Conservation (phyloP, 352 stramenopile genomes). For the Phytophthora agathidicida region DNA sequence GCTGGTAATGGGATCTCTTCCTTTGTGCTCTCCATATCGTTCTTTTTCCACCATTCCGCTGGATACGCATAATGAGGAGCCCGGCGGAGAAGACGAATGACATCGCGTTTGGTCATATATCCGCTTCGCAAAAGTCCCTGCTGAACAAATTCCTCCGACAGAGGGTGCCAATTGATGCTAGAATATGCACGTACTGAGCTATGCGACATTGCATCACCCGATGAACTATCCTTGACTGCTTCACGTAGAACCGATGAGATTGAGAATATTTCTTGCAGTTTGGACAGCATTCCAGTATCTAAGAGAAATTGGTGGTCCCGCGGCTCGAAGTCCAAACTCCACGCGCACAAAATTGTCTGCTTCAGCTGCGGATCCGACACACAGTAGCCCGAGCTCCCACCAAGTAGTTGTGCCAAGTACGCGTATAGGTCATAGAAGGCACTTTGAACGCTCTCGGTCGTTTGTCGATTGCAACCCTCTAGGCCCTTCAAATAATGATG, state of each 20-base stretch:
- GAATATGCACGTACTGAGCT: constrained; percentile 23
- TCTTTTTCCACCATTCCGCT: constrained; percentile 65
- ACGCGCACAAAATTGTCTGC: constrained; percentile 82
- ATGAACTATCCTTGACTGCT: constrained; percentile 23
- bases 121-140: constrained; percentile 69
- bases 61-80: constrained; percentile 66
- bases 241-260: constrained; percentile 59
- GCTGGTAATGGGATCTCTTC: constrained; percentile 22
- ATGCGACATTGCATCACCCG: constrained; percentile 1
- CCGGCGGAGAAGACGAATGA: constrained; percentile 66
- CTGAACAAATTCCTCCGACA: constrained; percentile 83
- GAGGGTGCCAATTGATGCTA: constrained; percentile 76
- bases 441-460: constrained; percentile 57
- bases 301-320: constrained; percentile 84
- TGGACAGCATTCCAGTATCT: constrained; percentile 77
- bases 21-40: constrained; percentile 27
- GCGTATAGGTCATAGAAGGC: constrained; percentile 84
- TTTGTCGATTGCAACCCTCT: constrained; percentile 77
- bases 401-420: constrained; percentile 65
- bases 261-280: constrained; percentile 78
- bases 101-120: constrained; percentile 81
- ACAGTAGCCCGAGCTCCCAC: constrained; percentile 30
- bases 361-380: constrained; percentile 65
- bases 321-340: constrained; percentile 85
- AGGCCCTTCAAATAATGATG: constrained; percentile 90